These are phyloP conservation scores for Volvox reticuliferus DNA, from an alignment of 139 green algal species.

Conservation along the genomic window DNA sequence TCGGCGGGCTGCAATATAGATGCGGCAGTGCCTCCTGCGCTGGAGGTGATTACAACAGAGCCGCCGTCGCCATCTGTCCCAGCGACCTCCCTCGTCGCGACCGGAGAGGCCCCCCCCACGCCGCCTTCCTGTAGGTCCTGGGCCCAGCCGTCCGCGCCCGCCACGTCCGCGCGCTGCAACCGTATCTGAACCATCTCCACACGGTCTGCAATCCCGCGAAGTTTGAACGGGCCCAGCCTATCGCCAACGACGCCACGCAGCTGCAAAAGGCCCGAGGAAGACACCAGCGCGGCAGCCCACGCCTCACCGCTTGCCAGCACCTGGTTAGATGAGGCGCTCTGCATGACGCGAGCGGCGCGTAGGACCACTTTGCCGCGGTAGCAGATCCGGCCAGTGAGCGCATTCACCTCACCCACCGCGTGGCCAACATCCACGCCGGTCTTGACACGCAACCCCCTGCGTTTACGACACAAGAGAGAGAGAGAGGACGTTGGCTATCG, in stretches of 20 bases:
- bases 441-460: slow-evolving; percentile 61
- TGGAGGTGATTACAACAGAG: neutral
- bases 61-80: neutral
- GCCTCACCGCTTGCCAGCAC: slow-evolving; percentile 36
- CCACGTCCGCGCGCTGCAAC: slow-evolving; percentile 19
- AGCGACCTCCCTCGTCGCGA: neutral
- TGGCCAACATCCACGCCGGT: slow-evolving; percentile 51
- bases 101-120: neutral
- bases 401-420: slow-evolving; percentile 56
- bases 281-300: slow-evolving; percentile 14
- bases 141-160: slow-evolving; percentile 33
- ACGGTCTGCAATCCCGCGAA: slow-evolving; percentile 29
- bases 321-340: slow-evolving; percentile 47
- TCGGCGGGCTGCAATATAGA: neutral
- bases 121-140: slow-evolving; percentile 36
- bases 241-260: slow-evolving; percentile 36
- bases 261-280: neutral
- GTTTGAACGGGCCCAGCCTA: slow-evolving; percentile 50
- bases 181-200: slow-evolving; percentile 43
- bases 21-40: neutral
- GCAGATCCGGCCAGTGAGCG: slow-evolving; percentile 51
- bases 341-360: slow-evolving; percentile 27
- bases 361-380: slow-evolving; percentile 59
- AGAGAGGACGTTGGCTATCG: no score
- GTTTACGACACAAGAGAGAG: no score